Evolutionary conservation across 257 asterid genomes (phyloP).

Genomic region (Solanum peruvianum): DNA sequence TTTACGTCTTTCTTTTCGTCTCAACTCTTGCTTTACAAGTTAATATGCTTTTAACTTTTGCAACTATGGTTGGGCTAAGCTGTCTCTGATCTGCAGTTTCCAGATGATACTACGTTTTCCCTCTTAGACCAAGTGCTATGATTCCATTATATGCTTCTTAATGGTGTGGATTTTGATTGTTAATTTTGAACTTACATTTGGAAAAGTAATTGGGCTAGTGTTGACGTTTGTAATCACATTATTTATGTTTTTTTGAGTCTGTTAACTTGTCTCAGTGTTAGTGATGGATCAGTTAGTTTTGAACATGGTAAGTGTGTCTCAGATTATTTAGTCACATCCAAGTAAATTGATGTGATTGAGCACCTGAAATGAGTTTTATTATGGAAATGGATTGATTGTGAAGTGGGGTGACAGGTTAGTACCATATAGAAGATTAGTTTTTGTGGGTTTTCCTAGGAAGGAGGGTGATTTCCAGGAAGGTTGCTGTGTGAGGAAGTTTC

Average conservation of each 20-base stretch:
- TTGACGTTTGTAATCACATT: neutral
- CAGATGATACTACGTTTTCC: neutral
- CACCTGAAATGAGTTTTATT: neutral
- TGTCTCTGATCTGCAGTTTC: neutral
- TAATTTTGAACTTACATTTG: neutral
- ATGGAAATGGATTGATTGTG: neutral
- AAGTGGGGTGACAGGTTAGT: neutral
- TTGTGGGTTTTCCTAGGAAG: neutral
- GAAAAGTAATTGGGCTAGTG: neutral
- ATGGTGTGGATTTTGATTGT: neutral
- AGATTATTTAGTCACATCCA: neutral
- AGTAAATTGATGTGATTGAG: neutral
- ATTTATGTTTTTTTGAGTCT: neutral
- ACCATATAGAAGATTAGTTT: neutral
- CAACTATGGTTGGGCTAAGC: neutral
- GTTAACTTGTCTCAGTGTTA: neutral
- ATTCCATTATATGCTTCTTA: neutral
- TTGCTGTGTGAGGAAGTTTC: neutral
- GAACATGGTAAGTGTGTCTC: neutral
- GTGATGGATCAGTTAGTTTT: neutral
- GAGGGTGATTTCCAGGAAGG: neutral
- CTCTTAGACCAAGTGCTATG: neutral
- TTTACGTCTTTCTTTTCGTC: neutral
- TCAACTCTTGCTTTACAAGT: neutral
- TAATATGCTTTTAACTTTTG: neutral